Evolutionary conservation across 2,329 filamentous ascomycete species (phyloP).

Genomic region (Cordyceps javanica): DNA sequence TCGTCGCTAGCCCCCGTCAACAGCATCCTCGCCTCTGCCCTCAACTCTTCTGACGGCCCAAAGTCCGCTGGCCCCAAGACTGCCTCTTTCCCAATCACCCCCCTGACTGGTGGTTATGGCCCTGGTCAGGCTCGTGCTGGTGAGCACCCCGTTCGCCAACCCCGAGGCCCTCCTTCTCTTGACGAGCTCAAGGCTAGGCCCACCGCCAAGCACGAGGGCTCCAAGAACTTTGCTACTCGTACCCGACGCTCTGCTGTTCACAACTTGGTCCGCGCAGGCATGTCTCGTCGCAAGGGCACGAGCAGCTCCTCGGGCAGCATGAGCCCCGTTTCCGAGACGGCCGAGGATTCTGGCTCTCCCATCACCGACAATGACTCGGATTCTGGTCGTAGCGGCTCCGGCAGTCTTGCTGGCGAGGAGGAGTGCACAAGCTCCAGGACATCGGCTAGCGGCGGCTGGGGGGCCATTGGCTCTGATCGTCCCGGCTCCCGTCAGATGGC

Average conservation of each 20-base stretch:
- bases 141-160: slow-evolving; percentile 90
- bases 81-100: slow-evolving; percentile 71
- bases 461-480: slow-evolving; percentile 82
- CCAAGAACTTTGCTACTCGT: slow-evolving; percentile 93
- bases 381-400: slow-evolving; percentile 65
- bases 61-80: slow-evolving; percentile 69
- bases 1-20: slow-evolving; percentile 65
- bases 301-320: slow-evolving; percentile 68
- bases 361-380: slow-evolving; percentile 70
- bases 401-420: slow-evolving; percentile 71
- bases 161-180: slow-evolving; percentile 81
- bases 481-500: slow-evolving; percentile 65
- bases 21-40: slow-evolving; percentile 37
- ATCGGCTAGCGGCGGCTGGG: slow-evolving; percentile 64
- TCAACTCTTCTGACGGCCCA: slow-evolving; percentile 32
- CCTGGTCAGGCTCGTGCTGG: slow-evolving; percentile 89
- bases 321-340: slow-evolving; percentile 81
- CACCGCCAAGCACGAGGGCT: slow-evolving; percentile 88
- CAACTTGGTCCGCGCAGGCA: slow-evolving; percentile 83
- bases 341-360: slow-evolving; percentile 60
- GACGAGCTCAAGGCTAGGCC: slow-evolving; percentile 88
- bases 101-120: slow-evolving; percentile 78
- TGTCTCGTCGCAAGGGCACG: slow-evolving; percentile 76
- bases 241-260: slow-evolving; percentile 87
- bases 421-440: slow-evolving; percentile 68